phyloP scores from a whole-genome alignment of 1,139 yeast species.

The Yamadazyma blattariae region DNA sequence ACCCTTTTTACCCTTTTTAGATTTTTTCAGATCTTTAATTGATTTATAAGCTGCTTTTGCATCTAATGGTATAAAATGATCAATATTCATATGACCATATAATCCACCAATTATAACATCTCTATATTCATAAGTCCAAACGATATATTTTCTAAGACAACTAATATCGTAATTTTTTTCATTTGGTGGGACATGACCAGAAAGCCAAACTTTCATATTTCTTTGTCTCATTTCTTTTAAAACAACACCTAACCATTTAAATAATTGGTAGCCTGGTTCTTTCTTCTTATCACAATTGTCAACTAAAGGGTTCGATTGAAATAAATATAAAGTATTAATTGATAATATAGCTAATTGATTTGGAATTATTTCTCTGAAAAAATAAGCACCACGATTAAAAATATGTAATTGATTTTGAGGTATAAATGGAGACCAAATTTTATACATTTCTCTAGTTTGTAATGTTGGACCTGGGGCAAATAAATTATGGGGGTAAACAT shows the following conservation, averaged over 20 bases:
- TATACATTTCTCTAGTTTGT: slow-evolving; percentile 73
- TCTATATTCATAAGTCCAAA: slow-evolving; percentile 78
- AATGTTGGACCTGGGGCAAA: slow-evolving; percentile 83
- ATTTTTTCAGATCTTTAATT: slow-evolving; percentile 21
- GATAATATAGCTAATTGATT: slow-evolving; percentile 73
- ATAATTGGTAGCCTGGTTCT: slow-evolving; percentile 76
- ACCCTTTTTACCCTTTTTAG: slow-evolving; percentile 10
- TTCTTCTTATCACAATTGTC: slow-evolving; percentile 71
- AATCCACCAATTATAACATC: slow-evolving; percentile 81
- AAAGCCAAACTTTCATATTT: slow-evolving; percentile 79
- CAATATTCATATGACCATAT: slow-evolving; percentile 87
- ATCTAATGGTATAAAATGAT: slow-evolving; percentile 79
- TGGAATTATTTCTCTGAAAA: slow-evolving; percentile 73
- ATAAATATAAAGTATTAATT: slow-evolving; percentile 72
- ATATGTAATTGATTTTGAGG: slow-evolving; percentile 76
- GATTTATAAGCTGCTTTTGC: slow-evolving; percentile 64
- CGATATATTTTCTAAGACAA: slow-evolving; percentile 69
- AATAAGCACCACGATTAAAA: slow-evolving; percentile 74
- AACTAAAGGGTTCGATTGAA: slow-evolving; percentile 74
- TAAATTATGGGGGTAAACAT: slow-evolving; percentile 84
- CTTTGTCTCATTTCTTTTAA: slow-evolving; percentile 72
- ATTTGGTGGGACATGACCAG: slow-evolving; percentile 88
- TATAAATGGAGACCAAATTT: slow-evolving; percentile 70
- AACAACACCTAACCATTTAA: slow-evolving; percentile 76
- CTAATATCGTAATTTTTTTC: slow-evolving; percentile 70